Conservation (phyloP, 768 basidiomycete genomes). For the Suillus lakei region DNA sequence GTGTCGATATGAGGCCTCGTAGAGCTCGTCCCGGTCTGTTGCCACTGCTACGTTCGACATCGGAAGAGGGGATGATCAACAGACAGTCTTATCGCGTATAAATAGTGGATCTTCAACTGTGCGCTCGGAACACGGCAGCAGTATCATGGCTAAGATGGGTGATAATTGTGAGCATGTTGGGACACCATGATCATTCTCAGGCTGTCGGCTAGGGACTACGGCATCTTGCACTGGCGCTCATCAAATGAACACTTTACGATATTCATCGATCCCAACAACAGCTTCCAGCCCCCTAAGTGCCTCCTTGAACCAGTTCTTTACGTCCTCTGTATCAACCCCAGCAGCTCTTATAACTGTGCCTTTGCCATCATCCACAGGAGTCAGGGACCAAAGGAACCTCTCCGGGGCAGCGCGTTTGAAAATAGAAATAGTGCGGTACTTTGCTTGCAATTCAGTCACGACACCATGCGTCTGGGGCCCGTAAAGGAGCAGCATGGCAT, state of each 20-base stretch:
- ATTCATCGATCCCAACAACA: conserved; percentile 66
- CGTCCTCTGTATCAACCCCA: conserved; percentile 75
- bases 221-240: neutral
- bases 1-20: conserved; percentile 58
- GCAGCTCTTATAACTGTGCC: conserved; percentile 75
- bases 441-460: conserved; percentile 49
- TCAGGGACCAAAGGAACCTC: conserved; percentile 84
- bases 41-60: neutral
- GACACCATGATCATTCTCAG: neutral
- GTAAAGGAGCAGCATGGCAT: conserved; percentile 82
- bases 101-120: neutral
- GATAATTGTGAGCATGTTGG: neutral
- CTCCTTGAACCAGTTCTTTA: conserved; percentile 69
- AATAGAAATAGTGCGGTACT: conserved; percentile 62
- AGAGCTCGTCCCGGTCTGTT: conserved; percentile 27
- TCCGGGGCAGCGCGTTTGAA: conserved; percentile 59
- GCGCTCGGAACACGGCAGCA: neutral
- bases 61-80: neutral
- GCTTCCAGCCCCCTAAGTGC: conserved; percentile 55
- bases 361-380: conserved; percentile 50
- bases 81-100: neutral
- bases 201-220: neutral
- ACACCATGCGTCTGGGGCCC: conserved; percentile 64
- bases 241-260: conserved; percentile 63
- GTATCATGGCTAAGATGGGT: neutral